Percentiles rank a stretch among this genome's conserved stretches.
phyloP scores from a whole-genome alignment of 176 grass and related monocot species.

The Oryza rufipogon region DNA sequence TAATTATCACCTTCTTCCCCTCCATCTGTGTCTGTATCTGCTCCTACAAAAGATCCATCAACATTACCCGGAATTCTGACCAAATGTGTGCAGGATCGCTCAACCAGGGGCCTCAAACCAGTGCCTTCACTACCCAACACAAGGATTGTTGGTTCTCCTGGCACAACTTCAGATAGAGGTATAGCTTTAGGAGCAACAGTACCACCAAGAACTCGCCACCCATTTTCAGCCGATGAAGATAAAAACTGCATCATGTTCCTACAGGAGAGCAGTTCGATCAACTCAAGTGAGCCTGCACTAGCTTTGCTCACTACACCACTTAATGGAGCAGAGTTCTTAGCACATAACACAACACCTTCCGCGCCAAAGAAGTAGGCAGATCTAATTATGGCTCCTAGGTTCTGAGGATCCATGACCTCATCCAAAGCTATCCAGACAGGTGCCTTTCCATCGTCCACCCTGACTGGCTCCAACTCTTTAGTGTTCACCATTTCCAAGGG shows the following conservation, averaged over 20 bases:
- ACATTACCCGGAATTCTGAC: slow-evolving; percentile 77
- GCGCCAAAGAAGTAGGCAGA: slow-evolving; percentile 94
- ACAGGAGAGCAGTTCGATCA: slow-evolving; percentile 89
- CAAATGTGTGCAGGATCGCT: slow-evolving; percentile 82
- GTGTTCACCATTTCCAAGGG: slow-evolving; percentile 87
- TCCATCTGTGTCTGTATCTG: slow-evolving; percentile 47
- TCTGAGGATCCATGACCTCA: slow-evolving; percentile 98
- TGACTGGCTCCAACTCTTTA: slow-evolving; percentile 72
- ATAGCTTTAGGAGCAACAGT: slow-evolving; percentile 76
- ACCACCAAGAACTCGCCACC: slow-evolving; percentile 90
- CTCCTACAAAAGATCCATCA: slow-evolving; percentile 45
- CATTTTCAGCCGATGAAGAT: slow-evolving; percentile 85
- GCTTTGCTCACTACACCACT: slow-evolving; percentile 97
- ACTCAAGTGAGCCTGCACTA: slow-evolving; percentile 89
- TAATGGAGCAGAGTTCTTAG: slow-evolving; percentile 97
- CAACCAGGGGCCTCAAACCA: slow-evolving; percentile 85
- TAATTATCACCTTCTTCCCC: slow-evolving; percentile 57
- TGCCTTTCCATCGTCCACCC: slow-evolving; percentile 53
- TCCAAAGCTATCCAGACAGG: slow-evolving; percentile 92
- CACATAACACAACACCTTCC: slow-evolving; percentile 73
- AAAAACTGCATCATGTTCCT: slow-evolving; percentile 99
- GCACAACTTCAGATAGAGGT: slow-evolving; percentile 71
- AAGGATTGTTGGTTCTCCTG: slow-evolving; percentile 74
- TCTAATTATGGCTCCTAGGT: slow-evolving; percentile 95
- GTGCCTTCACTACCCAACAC: slow-evolving; percentile 98